Conservation (phyloP, 2,329 filamentous ascomycete species). For the Ceratocystis cubensis region DNA sequence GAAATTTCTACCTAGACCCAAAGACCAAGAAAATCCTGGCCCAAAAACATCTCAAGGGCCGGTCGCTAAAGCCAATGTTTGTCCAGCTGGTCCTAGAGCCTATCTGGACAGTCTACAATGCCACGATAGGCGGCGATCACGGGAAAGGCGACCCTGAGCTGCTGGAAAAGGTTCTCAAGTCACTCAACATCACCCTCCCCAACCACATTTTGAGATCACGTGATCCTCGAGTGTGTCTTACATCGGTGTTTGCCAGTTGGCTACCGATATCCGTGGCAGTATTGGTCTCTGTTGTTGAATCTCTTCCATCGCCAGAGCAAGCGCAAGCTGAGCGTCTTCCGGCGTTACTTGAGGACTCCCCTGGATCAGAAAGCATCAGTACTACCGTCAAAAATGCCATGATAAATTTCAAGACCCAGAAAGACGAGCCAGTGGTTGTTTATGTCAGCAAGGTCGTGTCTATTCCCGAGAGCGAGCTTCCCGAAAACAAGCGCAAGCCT, state of each 20-base stretch:
- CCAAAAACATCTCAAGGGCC: slow-evolving; percentile 83
- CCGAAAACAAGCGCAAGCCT: slow-evolving; percentile 63
- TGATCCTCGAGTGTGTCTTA: slow-evolving; percentile 73
- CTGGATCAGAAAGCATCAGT: slow-evolving; percentile 61
- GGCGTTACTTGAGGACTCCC: slow-evolving; percentile 64
- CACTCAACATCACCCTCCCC: slow-evolving; percentile 69
- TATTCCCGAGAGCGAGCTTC: slow-evolving; percentile 80
- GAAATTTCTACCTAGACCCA: slow-evolving; percentile 88
- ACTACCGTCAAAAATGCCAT: slow-evolving; percentile 64
- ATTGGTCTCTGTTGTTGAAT: slow-evolving; percentile 86
- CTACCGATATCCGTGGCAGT: slow-evolving; percentile 84
- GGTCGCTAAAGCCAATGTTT: slow-evolving; percentile 89
- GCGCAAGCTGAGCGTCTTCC: slow-evolving; percentile 75
- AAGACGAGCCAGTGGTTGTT: slow-evolving; percentile 68
- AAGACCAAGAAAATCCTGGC: slow-evolving; percentile 91
- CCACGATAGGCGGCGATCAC: slow-evolving; percentile 68
- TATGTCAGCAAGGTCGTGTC: slow-evolving; percentile 99
- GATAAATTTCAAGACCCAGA: slow-evolving; percentile 59
- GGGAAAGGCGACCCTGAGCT: slow-evolving; percentile 71
- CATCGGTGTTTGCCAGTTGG: slow-evolving; percentile 79
- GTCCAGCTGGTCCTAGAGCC: slow-evolving; percentile 92
- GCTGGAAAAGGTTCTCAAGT: slow-evolving; percentile 91
- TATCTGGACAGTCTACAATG: slow-evolving; percentile 90
- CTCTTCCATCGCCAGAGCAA: slow-evolving; percentile 66
- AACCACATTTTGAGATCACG: slow-evolving; percentile 73